Evolutionary conservation across 1,139 yeast species (phyloP), one percentile per base, ranked within the genome.

Genomic region (Pneumocystis oryctolagi): DNA sequence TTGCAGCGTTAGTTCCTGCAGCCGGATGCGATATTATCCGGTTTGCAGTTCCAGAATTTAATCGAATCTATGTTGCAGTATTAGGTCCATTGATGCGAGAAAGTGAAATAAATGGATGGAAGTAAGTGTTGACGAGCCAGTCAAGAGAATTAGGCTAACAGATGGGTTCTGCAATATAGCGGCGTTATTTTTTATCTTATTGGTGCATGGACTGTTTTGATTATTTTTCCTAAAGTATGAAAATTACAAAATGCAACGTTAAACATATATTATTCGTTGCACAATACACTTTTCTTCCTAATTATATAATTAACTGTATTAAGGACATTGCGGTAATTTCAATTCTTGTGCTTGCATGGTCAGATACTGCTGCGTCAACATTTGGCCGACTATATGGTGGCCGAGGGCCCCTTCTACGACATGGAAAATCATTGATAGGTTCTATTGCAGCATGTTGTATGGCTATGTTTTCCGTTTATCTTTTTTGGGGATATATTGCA

Each of bases 331-430:
- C 85, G 1, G 77, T 90, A 32, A 78, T 89, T 77, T 80, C 95
- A 34, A 83, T 89, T 8, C 77, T 89, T 68, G 77, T 92, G 64
- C 80, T 92, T 67, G 87, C 96, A 71, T 92, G 97, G 97, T 90
- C 96, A 12, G 98, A 92, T 72, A 89, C 97, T 9, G 94, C 97
- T 5, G 98, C 98, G 1, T 88, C 97, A 2, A 88, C 97, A 0
- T 74, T 90, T 70, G 98, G 97, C 30, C 80, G 97, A 68, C 80
- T 80, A 62, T 89, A 77, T 73, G 97, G 97, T 6, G 80, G 86
- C 69, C 79, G 86, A 68, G 89, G 97, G 5, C 96, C 96, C 58
- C 83, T 84, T 71, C 74, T 90, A 47, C 79, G 85, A 9, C 76
- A 80, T 64, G 82, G 83, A 65, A 92, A 92, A 73, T 86, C 95